A percentile compares a stretch with the other conserved stretches of the same genome.
These are phyloP conservation scores for Kluyveromyces wickerhamii DNA, from an alignment of 805 yeast species.

Conservation along the genomic window DNA sequence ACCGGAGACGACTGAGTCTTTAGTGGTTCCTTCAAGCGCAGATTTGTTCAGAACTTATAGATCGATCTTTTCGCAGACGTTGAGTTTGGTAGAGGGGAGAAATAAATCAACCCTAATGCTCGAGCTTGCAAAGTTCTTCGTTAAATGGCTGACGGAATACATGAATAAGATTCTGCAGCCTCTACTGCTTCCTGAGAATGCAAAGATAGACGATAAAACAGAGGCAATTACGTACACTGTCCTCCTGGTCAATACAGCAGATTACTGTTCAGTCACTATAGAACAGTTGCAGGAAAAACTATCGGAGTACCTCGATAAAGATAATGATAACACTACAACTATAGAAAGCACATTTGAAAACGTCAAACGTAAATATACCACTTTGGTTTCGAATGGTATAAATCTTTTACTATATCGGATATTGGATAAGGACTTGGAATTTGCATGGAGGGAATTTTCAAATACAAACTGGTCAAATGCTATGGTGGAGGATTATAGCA, in stretches of 20 bases:
- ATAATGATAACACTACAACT: slow-evolving; percentile 22
- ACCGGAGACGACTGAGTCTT: slow-evolving; percentile 44
- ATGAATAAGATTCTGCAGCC: slow-evolving; percentile 42
- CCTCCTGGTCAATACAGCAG: slow-evolving; percentile 77
- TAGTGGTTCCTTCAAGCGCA: slow-evolving; percentile 78
- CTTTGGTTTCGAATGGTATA: slow-evolving; percentile 50
- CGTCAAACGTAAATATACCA: slow-evolving; percentile 49
- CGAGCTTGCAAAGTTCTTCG: slow-evolving; percentile 51
- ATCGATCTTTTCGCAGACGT: slow-evolving; percentile 59
- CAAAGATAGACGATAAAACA: slow-evolving; percentile 34
- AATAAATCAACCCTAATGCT: slow-evolving; percentile 28
- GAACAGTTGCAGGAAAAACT: slow-evolving; percentile 66
- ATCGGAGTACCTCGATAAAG: slow-evolving; percentile 34
- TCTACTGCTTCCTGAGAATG: slow-evolving; percentile 37
- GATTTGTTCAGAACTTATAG: slow-evolving; percentile 78
- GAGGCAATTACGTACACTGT: slow-evolving; percentile 64
- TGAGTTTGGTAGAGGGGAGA: slow-evolving; percentile 42
- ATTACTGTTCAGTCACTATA: slow-evolving; percentile 74
- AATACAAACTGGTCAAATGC: slow-evolving; percentile 67
- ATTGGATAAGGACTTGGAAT: slow-evolving; percentile 51
- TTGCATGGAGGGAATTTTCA: slow-evolving; percentile 77
- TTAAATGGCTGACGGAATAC: slow-evolving; percentile 57
- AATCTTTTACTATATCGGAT: slow-evolving; percentile 45
- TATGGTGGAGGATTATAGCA: slow-evolving; percentile 63
- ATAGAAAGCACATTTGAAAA: slow-evolving; percentile 44